Percentiles rank a stretch among this genome's conserved stretches.
Conservation (phyloP, 2,329 filamentous ascomycete genomes). For the Xylariomycetidae sp. region DNA sequence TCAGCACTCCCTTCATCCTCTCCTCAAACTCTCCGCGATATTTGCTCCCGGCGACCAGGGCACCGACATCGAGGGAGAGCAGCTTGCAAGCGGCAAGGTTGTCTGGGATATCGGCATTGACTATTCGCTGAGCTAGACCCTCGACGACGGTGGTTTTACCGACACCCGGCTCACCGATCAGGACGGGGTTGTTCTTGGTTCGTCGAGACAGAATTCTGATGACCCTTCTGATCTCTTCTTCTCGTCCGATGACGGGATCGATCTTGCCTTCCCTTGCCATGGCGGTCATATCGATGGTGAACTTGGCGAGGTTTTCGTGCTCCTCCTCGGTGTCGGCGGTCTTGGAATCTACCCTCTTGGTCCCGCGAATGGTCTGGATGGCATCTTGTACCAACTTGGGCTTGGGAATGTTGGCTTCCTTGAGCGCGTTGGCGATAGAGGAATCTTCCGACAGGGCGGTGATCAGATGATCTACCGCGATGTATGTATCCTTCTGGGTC, state of each 20-base stretch:
- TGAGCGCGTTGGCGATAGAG: slow-evolving; percentile 67
- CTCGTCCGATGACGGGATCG: slow-evolving; percentile 92
- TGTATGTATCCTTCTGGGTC: slow-evolving; percentile 94
- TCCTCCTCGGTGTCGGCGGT: slow-evolving; percentile 90
- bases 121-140: slow-evolving; percentile 89
- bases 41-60: slow-evolving; percentile 94
- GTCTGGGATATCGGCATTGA: slow-evolving; percentile 93
- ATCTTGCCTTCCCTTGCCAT: slow-evolving; percentile 97
- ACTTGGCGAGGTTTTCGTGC: slow-evolving; percentile 94
- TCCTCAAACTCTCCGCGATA: slow-evolving; percentile 98
- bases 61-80: slow-evolving; percentile 90
- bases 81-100: slow-evolving; percentile 92
- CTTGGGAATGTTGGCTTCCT: slow-evolving; percentile 88
- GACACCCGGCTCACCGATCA: slow-evolving; percentile 97
- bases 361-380: slow-evolving; percentile 88
- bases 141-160: slow-evolving; percentile 98
- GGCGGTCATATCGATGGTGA: slow-evolving; percentile 96
- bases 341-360: slow-evolving; percentile 89
- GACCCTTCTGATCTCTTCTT: slow-evolving; percentile 91
- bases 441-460: slow-evolving; percentile 76
- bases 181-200: slow-evolving; percentile 97
- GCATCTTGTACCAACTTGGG: slow-evolving; percentile 84
- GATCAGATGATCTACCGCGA: slow-evolving; percentile 94
- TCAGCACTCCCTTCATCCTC: slow-evolving; percentile 97
- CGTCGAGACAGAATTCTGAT: slow-evolving; percentile 86